Evolutionary conservation across 352 stramenopile species (phyloP).

Genomic region (Halophytophthora polymorphica): DNA sequence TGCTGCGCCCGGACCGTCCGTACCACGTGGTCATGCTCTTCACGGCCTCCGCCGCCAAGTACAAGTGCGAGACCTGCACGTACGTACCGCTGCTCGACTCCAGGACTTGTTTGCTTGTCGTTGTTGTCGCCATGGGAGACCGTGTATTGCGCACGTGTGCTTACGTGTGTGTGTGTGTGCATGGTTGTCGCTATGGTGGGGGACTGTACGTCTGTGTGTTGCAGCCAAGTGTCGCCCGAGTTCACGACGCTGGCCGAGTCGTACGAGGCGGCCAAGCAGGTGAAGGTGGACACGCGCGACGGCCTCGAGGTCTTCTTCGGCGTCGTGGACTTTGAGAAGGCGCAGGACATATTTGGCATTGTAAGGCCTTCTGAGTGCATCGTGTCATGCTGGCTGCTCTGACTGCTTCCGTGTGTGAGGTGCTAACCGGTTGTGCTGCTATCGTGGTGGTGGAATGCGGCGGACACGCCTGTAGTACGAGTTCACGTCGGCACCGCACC

Average conservation of each 20-base stretch:
- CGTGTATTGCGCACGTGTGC: too few species aligned
- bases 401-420: background rate
- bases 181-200: too few species aligned
- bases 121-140: background rate
- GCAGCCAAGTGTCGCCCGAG: conserved; percentile 62
- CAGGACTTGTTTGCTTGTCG: background rate
- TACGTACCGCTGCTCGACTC: conserved; percentile 24
- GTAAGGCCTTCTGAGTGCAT: conserved; percentile 15
- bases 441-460: too few species aligned
- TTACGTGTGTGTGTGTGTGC: too few species aligned
- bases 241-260: conserved; percentile 63
- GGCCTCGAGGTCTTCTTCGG: conserved; percentile 75
- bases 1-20: conserved; percentile 60
- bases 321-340: conserved; percentile 73
- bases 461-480: too few species aligned
- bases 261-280: conserved; percentile 59
- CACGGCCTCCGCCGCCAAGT: conserved; percentile 72
- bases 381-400: conserved; percentile 4
- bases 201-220: too few species aligned
- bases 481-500: conserved; percentile 74
- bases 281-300: conserved; percentile 72
- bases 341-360: conserved; percentile 64
- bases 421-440: background rate
- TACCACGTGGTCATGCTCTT: conserved; percentile 82
- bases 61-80: conserved; percentile 72